Evolutionary conservation across 1,284 basidiomycete species (phyloP).

Genomic region (Macrocystidia cucumis): DNA sequence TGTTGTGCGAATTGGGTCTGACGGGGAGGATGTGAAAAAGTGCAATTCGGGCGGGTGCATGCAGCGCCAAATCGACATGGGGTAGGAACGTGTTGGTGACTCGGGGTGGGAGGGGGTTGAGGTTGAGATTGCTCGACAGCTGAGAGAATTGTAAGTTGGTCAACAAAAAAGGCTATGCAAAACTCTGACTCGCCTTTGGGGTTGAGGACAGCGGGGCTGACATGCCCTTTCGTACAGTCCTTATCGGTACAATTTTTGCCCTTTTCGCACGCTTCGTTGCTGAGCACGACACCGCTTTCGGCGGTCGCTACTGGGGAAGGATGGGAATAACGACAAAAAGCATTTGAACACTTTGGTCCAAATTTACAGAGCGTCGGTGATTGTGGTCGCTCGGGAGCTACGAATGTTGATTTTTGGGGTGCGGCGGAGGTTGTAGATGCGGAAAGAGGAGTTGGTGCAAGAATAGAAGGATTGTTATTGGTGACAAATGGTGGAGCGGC

Average conservation of each 20-base stretch:
- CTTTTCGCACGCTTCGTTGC: slow-evolving; percentile 82
- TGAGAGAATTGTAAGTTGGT: slow-evolving; percentile 12
- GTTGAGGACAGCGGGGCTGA: slow-evolving; percentile 75
- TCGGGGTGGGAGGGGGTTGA: too few species aligned
- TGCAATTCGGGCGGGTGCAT: slow-evolving; percentile 70
- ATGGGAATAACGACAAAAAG: slow-evolving; percentile 82
- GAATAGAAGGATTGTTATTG: background rate
- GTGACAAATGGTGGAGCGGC: slow-evolving; percentile 21
- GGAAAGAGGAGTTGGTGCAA: slow-evolving; percentile 14
- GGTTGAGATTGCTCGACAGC: slow-evolving; percentile 36
- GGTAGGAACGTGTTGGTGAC: too few species aligned
- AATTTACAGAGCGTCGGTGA: slow-evolving; percentile 90
- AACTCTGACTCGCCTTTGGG: slow-evolving; percentile 37
- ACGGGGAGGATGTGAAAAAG: slow-evolving; percentile 60
- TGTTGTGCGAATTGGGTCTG: slow-evolving; percentile 35
- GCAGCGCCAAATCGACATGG: slow-evolving; percentile 69
- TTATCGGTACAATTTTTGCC: slow-evolving; percentile 84
- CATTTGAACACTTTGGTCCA: slow-evolving; percentile 81
- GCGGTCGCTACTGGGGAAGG: slow-evolving; percentile 87
- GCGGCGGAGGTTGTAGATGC: slow-evolving; percentile 15
- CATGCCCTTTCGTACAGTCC: slow-evolving; percentile 85
- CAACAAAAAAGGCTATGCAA: slow-evolving; percentile 7
- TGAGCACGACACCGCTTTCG: slow-evolving; percentile 89
- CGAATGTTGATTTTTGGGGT: slow-evolving; percentile 35
- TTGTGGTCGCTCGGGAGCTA: slow-evolving; percentile 67